Percentiles rank a stretch among this genome's conserved stretches.
Conservation (phyloP, 1,284 basidiomycete genomes). For the Cryptococcus neoformans region DNA sequence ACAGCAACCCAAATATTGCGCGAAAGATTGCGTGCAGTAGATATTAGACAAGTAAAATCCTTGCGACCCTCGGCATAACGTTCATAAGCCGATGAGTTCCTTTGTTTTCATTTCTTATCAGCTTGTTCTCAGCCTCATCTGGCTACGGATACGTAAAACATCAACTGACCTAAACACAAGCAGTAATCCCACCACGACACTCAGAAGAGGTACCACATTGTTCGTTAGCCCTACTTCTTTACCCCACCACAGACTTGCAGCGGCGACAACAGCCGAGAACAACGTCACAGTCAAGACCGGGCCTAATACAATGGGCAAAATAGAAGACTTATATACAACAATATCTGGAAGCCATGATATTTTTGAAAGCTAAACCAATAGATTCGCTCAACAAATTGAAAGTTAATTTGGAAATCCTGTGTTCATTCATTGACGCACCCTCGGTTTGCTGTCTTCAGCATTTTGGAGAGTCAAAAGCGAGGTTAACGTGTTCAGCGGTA, state of each 20-base stretch:
- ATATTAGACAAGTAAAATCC: slow-evolving; percentile 57
- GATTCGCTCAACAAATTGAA: background rate
- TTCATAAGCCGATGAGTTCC: slow-evolving; percentile 48
- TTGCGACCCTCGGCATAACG: slow-evolving; percentile 63
- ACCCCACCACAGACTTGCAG: slow-evolving; percentile 33
- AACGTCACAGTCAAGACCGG: slow-evolving; percentile 79
- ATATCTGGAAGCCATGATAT: slow-evolving; percentile 89
- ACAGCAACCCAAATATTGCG: slow-evolving; percentile 74
- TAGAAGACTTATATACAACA: slow-evolving; percentile 58
- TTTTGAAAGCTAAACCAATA: slow-evolving; percentile 49
- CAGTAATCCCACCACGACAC: slow-evolving; percentile 71
- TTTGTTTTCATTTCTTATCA: slow-evolving; percentile 72
- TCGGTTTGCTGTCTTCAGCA: slow-evolving; percentile 42
- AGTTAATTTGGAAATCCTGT: background rate
- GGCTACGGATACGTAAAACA: slow-evolving; percentile 24
- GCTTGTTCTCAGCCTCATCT: background rate
- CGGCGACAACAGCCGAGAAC: slow-evolving; percentile 57
- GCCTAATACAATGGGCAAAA: slow-evolving; percentile 57
- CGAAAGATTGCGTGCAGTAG: slow-evolving; percentile 60
- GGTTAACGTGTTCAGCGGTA: slow-evolving; percentile 25
- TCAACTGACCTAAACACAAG: slow-evolving; percentile 43
- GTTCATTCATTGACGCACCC: slow-evolving; percentile 20
- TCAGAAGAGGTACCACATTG: slow-evolving; percentile 67
- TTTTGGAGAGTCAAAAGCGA: slow-evolving; percentile 40
- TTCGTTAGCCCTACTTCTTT: slow-evolving; percentile 43